phyloP scores from a whole-genome alignment of 805 yeast genomes.

The Isabelozyma gotoi region DNA sequence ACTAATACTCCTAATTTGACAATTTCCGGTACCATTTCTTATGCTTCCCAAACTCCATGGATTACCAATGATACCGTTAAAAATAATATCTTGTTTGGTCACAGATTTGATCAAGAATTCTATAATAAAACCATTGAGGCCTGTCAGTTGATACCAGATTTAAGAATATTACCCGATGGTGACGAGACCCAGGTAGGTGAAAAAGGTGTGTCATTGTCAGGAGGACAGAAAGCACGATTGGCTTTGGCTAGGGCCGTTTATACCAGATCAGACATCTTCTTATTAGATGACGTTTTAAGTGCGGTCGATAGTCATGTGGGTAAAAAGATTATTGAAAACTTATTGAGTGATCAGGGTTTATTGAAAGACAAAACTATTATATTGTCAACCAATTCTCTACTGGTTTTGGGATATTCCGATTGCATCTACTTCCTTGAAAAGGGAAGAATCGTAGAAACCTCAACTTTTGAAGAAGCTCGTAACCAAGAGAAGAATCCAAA shows the following conservation, averaged over 20 bases:
- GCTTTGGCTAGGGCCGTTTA: constrained; percentile 71
- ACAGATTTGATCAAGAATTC: constrained; percentile 38
- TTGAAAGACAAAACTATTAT: constrained; percentile 52
- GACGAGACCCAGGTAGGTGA: constrained; percentile 59
- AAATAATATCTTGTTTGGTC: constrained; percentile 54
- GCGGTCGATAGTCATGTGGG: constrained; percentile 78
- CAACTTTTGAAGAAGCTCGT: constrained; percentile 19
- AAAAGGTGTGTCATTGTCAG: constrained; percentile 59
- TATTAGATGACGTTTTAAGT: constrained; percentile 65
- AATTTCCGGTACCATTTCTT: constrained; percentile 49
- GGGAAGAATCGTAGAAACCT: constrained; percentile 56
- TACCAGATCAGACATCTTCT: constrained; percentile 54
- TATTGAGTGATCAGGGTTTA: constrained; percentile 48
- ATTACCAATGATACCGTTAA: constrained; percentile 50
- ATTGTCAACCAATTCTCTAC: constrained; percentile 57
- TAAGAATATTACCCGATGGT: constrained; percentile 50
- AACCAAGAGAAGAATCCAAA: constrained; percentile 17
- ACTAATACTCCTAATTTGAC: constrained; percentile 3
- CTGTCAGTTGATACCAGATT: constrained; percentile 50
- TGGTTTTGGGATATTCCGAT: constrained; percentile 57
- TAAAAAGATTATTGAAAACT: constrained; percentile 49
- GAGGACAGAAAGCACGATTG: constrained; percentile 65
- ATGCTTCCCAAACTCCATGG: constrained; percentile 62
- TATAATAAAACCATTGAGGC: constrained; percentile 46
- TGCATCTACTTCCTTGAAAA: constrained; percentile 58